These are phyloP conservation scores for Annona squamosa DNA, from an alignment of 164 flowering plant genomes.

Conservation along the genomic window DNA sequence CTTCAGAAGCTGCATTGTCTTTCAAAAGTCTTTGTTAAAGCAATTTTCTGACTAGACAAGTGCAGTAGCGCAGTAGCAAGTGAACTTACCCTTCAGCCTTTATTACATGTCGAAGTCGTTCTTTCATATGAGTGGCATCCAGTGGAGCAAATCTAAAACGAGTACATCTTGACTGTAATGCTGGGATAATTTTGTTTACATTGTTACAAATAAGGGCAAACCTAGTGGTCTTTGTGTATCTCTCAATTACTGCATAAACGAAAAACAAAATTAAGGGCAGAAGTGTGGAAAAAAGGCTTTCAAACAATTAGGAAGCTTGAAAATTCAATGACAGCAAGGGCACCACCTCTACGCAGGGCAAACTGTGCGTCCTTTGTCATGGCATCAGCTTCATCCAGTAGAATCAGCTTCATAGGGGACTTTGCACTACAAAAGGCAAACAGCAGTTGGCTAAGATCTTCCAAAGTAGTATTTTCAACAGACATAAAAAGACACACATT, in stretches of 20 bases:
- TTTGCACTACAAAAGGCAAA: slow-evolving; percentile 47
- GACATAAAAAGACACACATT: neutral
- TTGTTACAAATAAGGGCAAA: slow-evolving; percentile 92
- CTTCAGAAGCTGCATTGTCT: neutral
- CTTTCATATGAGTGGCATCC: slow-evolving; percentile 61
- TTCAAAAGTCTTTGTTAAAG: too few relatives aligned
- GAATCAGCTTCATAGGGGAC: slow-evolving; percentile 71
- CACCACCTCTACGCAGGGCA: slow-evolving; percentile 87
- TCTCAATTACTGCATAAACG: slow-evolving; percentile 78
- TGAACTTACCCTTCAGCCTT: slow-evolving; percentile 61
- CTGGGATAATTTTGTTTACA: slow-evolving; percentile 96
- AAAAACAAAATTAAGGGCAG: neutral
- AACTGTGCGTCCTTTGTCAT: slow-evolving; percentile 99
- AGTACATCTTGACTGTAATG: slow-evolving; percentile 94
- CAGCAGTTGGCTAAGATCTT: neutral
- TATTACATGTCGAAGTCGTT: slow-evolving; percentile 78
- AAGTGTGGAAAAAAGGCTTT: slow-evolving; percentile 1
- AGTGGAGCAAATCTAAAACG: slow-evolving; percentile 97
- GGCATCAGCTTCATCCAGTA: slow-evolving; percentile 96
- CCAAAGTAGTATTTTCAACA: neutral
- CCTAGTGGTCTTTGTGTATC: slow-evolving; percentile 86
- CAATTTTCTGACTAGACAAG: too few relatives aligned
- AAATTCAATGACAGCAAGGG: neutral
- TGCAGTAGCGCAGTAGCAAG: neutral
- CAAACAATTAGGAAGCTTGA: neutral